Evolutionary conservation across 495 filamentous ascomycete genomes (phyloP).

Genomic region (Choiromyces venosus): DNA sequence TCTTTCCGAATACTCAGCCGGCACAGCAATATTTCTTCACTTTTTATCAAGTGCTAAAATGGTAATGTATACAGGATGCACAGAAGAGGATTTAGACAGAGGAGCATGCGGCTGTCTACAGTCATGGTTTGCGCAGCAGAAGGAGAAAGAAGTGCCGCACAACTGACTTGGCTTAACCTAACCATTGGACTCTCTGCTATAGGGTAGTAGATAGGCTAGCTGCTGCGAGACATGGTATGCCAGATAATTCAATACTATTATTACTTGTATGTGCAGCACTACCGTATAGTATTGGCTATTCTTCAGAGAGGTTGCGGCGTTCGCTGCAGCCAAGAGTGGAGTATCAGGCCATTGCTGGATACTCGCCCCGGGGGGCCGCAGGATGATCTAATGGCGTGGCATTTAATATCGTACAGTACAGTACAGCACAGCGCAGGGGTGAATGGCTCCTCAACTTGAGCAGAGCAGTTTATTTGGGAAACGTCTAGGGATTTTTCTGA

Average conservation of each 20-base stretch:
- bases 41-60: background rate
- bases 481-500: background rate
- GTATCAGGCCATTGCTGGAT: too few relatives aligned
- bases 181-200: too few relatives aligned
- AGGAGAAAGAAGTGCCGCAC: background rate
- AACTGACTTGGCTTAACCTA: too few relatives aligned
- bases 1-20: background rate
- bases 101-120: background rate
- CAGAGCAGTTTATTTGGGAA: background rate
- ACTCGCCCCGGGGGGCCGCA: too few relatives aligned
- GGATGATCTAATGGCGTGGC: background rate
- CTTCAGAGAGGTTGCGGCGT: too few relatives aligned
- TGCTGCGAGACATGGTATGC: background rate
- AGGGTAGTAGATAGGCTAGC: background rate
- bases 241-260: too few relatives aligned
- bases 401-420: background rate
- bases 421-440: too few relatives aligned
- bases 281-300: too few relatives aligned
- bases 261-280: too few relatives aligned
- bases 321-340: too few relatives aligned
- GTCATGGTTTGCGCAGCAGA: background rate
- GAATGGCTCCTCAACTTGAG: background rate
- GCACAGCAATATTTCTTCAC: background rate
- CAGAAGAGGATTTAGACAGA: background rate
- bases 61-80: background rate